phyloP scores from a whole-genome alignment of 2,329 filamentous ascomycete species.

The Microsporum canis region DNA sequence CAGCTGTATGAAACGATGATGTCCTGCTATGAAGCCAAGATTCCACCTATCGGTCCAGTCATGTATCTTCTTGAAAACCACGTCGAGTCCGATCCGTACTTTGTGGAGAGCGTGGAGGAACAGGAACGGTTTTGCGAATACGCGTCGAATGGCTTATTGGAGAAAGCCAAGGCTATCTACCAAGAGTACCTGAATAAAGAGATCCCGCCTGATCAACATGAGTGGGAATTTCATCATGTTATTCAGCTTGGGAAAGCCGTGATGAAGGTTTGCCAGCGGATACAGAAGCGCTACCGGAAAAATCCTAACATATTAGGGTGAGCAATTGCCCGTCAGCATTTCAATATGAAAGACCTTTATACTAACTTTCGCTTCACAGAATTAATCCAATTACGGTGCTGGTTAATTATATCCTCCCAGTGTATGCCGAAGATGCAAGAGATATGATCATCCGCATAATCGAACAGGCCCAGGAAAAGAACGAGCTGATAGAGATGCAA shows the following conservation, averaged over 20 bases:
- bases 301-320: constrained; percentile 76
- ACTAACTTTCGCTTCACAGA: constrained; percentile 20
- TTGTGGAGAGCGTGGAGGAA: constrained; percentile 59
- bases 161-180: constrained; percentile 70
- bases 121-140: constrained; percentile 59
- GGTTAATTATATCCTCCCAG: constrained; percentile 72
- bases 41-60: constrained; percentile 65
- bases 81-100: constrained; percentile 65
- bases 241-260: constrained; percentile 80
- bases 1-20: constrained; percentile 83
- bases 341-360: not conserved
- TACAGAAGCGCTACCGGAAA: constrained; percentile 83
- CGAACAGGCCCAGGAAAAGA: constrained; percentile 55
- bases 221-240: constrained; percentile 86
- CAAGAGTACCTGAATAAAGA: constrained; percentile 64
- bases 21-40: constrained; percentile 79
- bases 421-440: constrained; percentile 78
- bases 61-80: constrained; percentile 74
- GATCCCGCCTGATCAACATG: constrained; percentile 65
- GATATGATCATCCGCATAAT: constrained; percentile 77
- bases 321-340: constrained; percentile 8
- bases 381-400: constrained; percentile 58
- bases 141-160: constrained; percentile 58
- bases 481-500: constrained; percentile 68
- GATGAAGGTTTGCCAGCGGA: constrained; percentile 72